A percentile compares a stretch with the other conserved stretches of the same genome.
Evolutionary conservation across 495 filamentous ascomycete species (phyloP).

Genomic region (Chaetomidium leptoderma): DNA sequence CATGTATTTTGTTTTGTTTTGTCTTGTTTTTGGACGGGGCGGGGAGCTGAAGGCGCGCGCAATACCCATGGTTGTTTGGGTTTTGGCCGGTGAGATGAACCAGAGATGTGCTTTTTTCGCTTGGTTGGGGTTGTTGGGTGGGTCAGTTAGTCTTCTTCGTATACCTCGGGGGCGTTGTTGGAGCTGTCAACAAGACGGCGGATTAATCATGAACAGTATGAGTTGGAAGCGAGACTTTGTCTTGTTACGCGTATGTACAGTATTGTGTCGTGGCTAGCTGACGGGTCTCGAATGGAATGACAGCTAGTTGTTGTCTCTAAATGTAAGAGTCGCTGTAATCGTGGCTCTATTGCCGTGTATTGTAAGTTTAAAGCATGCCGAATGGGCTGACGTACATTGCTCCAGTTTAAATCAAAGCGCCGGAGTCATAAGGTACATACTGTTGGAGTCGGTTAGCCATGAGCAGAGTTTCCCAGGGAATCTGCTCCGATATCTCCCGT

Average conservation of each 20-base stretch:
- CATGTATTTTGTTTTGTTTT: no score
- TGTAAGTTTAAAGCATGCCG: background rate
- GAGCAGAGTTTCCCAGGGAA: no score
- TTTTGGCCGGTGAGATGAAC: background rate
- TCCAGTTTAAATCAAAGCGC: background rate
- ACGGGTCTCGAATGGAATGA: background rate
- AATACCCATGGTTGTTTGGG: slow-evolving; percentile 8
- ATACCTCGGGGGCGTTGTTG: slow-evolving; percentile 13
- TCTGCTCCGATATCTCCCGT: no score
- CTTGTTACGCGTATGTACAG: background rate
- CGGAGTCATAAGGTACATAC: background rate
- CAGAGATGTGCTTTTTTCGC: background rate
- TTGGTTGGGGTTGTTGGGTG: background rate
- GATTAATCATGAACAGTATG: no score
- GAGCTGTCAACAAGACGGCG: background rate
- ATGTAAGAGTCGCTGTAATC: no score
- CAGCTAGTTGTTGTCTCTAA: no score
- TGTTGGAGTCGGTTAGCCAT: background rate
- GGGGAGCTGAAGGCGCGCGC: background rate
- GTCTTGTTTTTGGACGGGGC: background rate
- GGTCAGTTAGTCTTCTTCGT: background rate
- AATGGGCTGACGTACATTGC: background rate
- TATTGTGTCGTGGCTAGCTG: background rate
- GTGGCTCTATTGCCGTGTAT: background rate
- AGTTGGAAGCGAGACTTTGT: background rate